phyloP scores from a whole-genome alignment of 768 basidiomycete genomes.

The Pleurotus citrinopileatus region DNA sequence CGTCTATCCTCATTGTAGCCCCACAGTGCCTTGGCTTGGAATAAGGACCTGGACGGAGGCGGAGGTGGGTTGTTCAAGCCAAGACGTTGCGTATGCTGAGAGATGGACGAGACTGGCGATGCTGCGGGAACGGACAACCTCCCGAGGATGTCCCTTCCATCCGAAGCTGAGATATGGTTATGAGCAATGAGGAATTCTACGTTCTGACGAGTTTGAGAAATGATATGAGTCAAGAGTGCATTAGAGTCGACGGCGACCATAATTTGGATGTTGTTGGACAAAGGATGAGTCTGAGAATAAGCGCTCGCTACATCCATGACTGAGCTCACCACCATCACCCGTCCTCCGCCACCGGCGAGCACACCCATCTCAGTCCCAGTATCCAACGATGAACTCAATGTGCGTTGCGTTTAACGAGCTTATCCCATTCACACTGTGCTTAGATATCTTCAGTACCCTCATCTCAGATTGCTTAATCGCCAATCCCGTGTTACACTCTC shows the following conservation, averaged over 20 bases:
- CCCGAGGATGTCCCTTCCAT: constrained; percentile 42
- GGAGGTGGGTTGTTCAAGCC: constrained; percentile 9
- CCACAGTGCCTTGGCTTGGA: constrained; percentile 58
- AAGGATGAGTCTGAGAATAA: background rate
- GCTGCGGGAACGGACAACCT: constrained; percentile 33
- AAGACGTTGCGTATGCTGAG: constrained; percentile 12
- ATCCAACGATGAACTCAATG: constrained; percentile 28
- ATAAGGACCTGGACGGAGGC: constrained; percentile 21
- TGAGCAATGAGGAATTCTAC: constrained; percentile 52
- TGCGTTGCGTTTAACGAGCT: constrained; percentile 21
- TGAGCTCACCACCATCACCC: constrained; percentile 10
- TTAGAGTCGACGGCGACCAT: constrained; percentile 9
- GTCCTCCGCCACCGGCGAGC: background rate
- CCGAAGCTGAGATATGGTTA: constrained; percentile 41
- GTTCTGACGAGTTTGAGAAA: constrained; percentile 53
- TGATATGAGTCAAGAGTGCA: constrained; percentile 50
- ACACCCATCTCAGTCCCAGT: background rate
- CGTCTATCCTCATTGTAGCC: constrained; percentile 57
- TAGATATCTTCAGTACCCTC: constrained; percentile 42
- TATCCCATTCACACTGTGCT: constrained; percentile 8
- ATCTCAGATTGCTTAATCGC: constrained; percentile 53
- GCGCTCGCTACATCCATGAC: constrained; percentile 6
- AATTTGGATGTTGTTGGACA: too few species aligned
- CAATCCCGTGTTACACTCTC: constrained; percentile 66
- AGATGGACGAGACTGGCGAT: constrained; percentile 10